Conservation (phyloP, 345 rosid genomes). For the Geranium brycei region DNA sequence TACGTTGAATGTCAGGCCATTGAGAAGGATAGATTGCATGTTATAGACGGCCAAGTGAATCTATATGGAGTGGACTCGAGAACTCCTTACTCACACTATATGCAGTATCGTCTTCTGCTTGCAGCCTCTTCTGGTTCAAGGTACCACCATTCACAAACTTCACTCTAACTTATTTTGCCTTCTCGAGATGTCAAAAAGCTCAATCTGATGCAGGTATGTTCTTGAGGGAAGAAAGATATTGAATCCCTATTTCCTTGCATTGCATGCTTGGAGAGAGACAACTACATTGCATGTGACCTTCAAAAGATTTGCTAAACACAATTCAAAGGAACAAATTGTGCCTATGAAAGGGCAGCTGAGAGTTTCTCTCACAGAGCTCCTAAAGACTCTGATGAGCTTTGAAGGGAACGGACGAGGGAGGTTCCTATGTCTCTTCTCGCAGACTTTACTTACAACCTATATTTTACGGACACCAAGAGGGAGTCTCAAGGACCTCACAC, state of each 20-base stretch:
- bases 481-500: conserved; percentile 1
- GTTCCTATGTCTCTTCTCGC: conserved; percentile 15
- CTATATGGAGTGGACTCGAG: conserved; percentile 20
- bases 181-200: no score
- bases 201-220: conserved; percentile 21
- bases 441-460: conserved; percentile 20
- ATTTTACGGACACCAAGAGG: conserved; percentile 21
- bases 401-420: conserved; percentile 18
- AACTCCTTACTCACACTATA: conserved; percentile 32
- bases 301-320: conserved; percentile 6
- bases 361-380: conserved; percentile 21
- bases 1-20: conserved; percentile 15
- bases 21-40: conserved; percentile 24
- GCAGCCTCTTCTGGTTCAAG: conserved; percentile 31
- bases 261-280: conserved; percentile 31
- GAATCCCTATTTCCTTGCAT: conserved; percentile 22
- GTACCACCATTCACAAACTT: conserved; percentile 8
- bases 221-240: conserved; percentile 32
- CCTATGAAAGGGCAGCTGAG: conserved; percentile 24
- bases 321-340: conserved; percentile 1
- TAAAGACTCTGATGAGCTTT: conserved; percentile 21
- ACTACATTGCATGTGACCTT: conserved; percentile 27
- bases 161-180: background rate
- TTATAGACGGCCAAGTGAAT: conserved; percentile 27
- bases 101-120: conserved; percentile 30